Percentiles rank a stretch among this genome's conserved stretches.
Conservation (phyloP, 2,329 filamentous ascomycete species). For the Ophiosphaerella narmari region DNA sequence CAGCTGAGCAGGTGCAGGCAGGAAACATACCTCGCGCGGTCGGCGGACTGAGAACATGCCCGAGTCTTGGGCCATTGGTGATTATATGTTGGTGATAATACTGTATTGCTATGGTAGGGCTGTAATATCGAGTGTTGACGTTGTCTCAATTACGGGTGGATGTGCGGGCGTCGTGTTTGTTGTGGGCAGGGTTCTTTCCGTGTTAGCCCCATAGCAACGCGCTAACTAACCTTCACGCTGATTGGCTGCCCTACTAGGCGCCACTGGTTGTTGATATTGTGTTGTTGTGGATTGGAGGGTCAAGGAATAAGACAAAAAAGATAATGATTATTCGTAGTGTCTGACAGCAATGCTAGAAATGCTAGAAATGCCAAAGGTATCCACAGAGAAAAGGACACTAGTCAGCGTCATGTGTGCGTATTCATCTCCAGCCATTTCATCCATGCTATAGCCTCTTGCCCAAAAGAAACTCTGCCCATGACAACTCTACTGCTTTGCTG, state of each 20-base stretch:
- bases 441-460: background rate
- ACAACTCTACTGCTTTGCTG: conserved; percentile 23
- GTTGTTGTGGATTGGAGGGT: no score
- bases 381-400: conserved; percentile 28
- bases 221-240: conserved; percentile 8
- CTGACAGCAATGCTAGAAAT: conserved; percentile 1
- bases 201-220: conserved; percentile 31
- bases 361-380: conserved; percentile 16
- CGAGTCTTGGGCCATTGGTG: conserved; percentile 43
- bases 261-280: background rate
- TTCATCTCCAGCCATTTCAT: conserved; percentile 19
- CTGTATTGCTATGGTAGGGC: conserved; percentile 1
- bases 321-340: conserved; percentile 2
- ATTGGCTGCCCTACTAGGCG: conserved; percentile 15
- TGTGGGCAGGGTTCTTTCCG: conserved; percentile 14
- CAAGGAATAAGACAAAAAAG: background rate
- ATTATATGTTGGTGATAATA: conserved; percentile 8
- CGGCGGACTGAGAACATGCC: conserved; percentile 91
- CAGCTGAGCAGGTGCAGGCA: conserved; percentile 18
- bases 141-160: conserved; percentile 17
- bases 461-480: background rate
- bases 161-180: conserved; percentile 32
- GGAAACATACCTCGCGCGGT: conserved; percentile 76
- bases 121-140: conserved; percentile 1
- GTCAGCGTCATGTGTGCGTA: conserved; percentile 14